Percentiles rank a stretch among this genome's conserved stretches.
Evolutionary conservation across 169 alveolate genomes (phyloP).

Genomic region (Eimeria falciformis): DNA sequence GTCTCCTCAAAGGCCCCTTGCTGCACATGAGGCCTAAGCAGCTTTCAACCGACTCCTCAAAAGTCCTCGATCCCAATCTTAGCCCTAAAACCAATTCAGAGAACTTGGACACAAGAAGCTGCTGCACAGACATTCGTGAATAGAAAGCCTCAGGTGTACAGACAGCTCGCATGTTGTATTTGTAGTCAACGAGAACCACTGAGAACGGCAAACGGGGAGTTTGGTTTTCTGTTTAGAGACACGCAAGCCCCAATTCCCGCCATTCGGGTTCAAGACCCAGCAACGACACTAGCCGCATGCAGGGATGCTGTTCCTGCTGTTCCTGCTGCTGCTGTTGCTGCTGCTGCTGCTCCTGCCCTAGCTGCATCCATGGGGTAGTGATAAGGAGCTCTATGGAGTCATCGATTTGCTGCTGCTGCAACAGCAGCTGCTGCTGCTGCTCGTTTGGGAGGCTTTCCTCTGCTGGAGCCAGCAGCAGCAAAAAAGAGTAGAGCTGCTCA

Average conservation of each 20-base stretch:
- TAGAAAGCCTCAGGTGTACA: no score
- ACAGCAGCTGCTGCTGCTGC: background rate
- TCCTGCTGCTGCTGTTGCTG: slow-evolving; percentile 27
- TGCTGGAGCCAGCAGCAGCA: slow-evolving; percentile 40
- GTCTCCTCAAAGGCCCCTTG: no score
- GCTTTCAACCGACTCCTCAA: no score
- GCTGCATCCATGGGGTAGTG: slow-evolving; percentile 67
- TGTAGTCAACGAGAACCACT: no score
- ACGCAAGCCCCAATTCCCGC: background rate
- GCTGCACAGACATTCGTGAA: no score
- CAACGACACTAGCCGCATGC: background rate
- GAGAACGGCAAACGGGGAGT: no score
- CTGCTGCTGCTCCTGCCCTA: background rate
- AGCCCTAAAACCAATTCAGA: no score
- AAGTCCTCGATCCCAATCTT: no score
- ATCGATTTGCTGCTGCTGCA: slow-evolving; percentile 52
- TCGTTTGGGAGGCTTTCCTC: background rate
- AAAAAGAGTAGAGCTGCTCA: slow-evolving; percentile 50
- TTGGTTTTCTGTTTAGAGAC: no score
- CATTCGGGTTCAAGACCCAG: slow-evolving; percentile 20
- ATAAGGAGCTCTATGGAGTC: slow-evolving; percentile 52
- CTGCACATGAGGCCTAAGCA: no score
- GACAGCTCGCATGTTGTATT: no score
- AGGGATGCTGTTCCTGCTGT: slow-evolving; percentile 20
- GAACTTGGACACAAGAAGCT: no score